Evolutionary conservation across 2,329 filamentous ascomycete species (phyloP), one percentile per base, ranked within the genome.

Genomic region (Emergomyces orientalis): DNA sequence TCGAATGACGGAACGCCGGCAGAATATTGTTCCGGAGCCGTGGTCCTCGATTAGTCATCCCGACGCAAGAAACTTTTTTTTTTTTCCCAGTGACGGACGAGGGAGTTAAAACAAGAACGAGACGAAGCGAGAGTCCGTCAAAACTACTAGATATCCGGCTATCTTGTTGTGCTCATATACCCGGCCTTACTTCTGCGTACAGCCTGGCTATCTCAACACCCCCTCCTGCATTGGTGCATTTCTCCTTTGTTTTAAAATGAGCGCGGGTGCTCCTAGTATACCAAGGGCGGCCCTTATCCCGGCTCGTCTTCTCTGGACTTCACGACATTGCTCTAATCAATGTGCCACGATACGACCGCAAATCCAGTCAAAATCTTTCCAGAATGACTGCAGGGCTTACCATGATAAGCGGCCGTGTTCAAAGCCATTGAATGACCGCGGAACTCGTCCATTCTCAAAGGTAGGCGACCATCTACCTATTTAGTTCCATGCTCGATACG

Each of bases 221-320:
- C 43, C 55, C 30, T 62, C 45, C 43, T 52, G 39, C 19, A 34
- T 64, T 65, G 63, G 52, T 63, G 65, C 49, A 61, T 64, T 43
- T 13, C 61, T 59, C 60, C 60, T 59, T 65, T 68, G 65, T 65
- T 60, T 65, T 67, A 72, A 67, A 60, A 78, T 78, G 76, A 77
- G 74, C 69, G 69, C 74, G 63, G 67, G 70, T 65, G 71, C 73
- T 64, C 71, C 75, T 63, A 71, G 73, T 63, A 72, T 78, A 71
- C 76, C 76, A 63, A 75, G 76, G 67, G 75, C 74, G 65, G 74
- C 75, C 69, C 73, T 74, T 65, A 65, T 79, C 64, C 76, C 77
- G 67, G 71, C 74, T 65, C 74, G 75, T 67, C 70, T 79, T 62
- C 67, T 80, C 65, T 72, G 76, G 64, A 71, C 76, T 17, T 74